Conservation (phyloP, 2,329 filamentous ascomycete species). For the Blumeriella jaapii region DNA sequence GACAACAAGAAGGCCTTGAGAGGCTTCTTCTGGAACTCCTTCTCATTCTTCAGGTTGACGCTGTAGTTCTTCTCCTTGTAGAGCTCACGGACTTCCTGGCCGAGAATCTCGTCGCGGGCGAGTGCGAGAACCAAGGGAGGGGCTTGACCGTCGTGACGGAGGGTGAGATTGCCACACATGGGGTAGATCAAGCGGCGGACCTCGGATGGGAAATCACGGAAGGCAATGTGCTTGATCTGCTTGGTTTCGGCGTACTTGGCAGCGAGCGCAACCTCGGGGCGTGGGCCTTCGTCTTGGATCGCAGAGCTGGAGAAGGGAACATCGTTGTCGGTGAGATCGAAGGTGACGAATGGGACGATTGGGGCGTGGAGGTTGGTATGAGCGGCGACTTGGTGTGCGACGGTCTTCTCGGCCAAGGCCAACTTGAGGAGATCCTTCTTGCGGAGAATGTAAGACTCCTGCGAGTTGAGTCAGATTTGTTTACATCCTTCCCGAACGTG, state of each 20-base stretch:
- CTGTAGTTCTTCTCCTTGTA: slow-evolving; percentile 2
- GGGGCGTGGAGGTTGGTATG: background rate
- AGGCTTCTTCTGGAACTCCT: background rate
- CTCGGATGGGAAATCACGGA: slow-evolving; percentile 1
- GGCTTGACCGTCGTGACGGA: slow-evolving; percentile 1
- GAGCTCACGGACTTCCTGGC: background rate
- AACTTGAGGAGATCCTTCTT: background rate
- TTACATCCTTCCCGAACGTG: background rate
- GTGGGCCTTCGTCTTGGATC: slow-evolving; percentile 1
- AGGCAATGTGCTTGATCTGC: background rate
- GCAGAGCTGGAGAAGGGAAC: background rate
- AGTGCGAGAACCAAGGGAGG: slow-evolving; percentile 3
- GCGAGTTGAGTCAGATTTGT: background rate
- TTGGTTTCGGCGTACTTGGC: background rate
- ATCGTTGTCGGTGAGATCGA: background rate
- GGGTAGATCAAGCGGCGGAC: slow-evolving; percentile 2
- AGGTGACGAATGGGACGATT: background rate
- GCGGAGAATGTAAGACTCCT: background rate
- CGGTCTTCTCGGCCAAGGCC: slow-evolving; percentile 1
- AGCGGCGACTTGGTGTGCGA: background rate
- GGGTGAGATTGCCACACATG: background rate
- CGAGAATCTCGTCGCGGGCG: background rate
- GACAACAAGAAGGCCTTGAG: background rate
- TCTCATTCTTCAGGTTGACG: background rate
- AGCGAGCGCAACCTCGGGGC: background rate